Percentiles rank a stretch among this genome's conserved stretches.
phyloP scores from a whole-genome alignment of 768 basidiomycete species.

The Clathrus columnatus region DNA sequence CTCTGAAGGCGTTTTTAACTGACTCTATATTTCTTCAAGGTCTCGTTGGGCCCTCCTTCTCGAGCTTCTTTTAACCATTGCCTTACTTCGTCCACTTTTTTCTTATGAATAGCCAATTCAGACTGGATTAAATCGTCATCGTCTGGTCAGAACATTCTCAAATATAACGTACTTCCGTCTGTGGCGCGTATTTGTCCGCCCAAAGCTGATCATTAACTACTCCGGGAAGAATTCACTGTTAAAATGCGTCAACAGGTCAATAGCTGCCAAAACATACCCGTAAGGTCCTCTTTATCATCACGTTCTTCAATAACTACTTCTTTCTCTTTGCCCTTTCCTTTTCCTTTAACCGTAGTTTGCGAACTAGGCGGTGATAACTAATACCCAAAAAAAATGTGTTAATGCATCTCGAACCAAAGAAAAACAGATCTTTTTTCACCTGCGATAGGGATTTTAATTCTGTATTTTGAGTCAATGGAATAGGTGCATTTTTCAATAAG shows the following conservation, averaged over 20 bases:
- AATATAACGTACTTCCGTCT: slow-evolving; percentile 27
- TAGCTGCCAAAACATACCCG: not conserved
- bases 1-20: slow-evolving; percentile 19
- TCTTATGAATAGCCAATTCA: slow-evolving; percentile 70
- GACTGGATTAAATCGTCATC: slow-evolving; percentile 31
- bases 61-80: slow-evolving; percentile 69
- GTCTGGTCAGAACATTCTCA: not conserved
- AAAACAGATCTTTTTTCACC: too few species aligned
- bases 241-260: not conserved
- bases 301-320: not conserved
- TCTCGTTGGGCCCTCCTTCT: slow-evolving; percentile 54
- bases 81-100: slow-evolving; percentile 71
- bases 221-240: slow-evolving; percentile 19
- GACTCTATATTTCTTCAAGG: slow-evolving; percentile 67
- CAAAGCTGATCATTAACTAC: slow-evolving; percentile 43
- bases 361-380: not conserved
- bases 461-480: not conserved
- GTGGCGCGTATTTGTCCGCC: slow-evolving; percentile 59
- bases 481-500: not conserved
- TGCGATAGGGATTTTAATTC: too few species aligned
- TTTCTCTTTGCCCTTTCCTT: not conserved
- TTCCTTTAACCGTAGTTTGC: not conserved
- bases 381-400: not conserved
- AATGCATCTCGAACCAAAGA: too few species aligned
- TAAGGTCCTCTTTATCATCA: not conserved